Conservation (phyloP, 805 yeast species). For the Sugiyamaella smithiae region DNA sequence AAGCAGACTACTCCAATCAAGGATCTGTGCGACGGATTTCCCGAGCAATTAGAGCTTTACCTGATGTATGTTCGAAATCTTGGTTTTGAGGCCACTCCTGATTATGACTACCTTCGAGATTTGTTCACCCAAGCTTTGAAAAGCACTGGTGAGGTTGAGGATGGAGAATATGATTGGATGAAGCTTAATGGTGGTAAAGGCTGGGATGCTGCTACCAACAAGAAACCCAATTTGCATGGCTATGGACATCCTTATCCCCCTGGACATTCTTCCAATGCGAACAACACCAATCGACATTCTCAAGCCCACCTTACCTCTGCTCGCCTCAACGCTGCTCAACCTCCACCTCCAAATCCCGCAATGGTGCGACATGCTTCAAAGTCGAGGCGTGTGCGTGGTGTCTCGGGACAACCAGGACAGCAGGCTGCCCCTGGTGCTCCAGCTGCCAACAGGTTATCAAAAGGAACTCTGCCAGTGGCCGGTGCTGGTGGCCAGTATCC, state of each 20-base stretch:
- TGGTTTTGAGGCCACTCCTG: slow-evolving; percentile 91
- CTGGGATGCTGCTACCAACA: slow-evolving; percentile 87
- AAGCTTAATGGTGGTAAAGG: slow-evolving; percentile 91
- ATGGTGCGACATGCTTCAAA: slow-evolving; percentile 35
- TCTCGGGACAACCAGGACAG: slow-evolving; percentile 21
- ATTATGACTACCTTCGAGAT: slow-evolving; percentile 79
- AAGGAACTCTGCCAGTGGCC: slow-evolving; percentile 2
- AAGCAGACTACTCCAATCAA: slow-evolving; percentile 84
- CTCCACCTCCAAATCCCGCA: slow-evolving; percentile 36
- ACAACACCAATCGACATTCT: slow-evolving; percentile 21
- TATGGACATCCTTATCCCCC: slow-evolving; percentile 94
- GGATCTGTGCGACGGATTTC: slow-evolving; percentile 85
- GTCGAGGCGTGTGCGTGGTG: slow-evolving; percentile 29
- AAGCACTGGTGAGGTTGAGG: slow-evolving; percentile 66
- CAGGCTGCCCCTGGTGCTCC: slow-evolving; percentile 22
- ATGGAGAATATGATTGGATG: slow-evolving; percentile 98
- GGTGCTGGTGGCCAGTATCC: slow-evolving; percentile 19
- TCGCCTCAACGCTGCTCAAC: slow-evolving; percentile 43
- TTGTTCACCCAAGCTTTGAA: slow-evolving; percentile 76
- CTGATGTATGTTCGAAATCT: slow-evolving; percentile 83
- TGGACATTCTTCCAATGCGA: slow-evolving; percentile 24
- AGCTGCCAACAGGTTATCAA: slow-evolving; percentile 2
- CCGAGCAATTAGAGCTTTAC: slow-evolving; percentile 90
- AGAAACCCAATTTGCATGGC: slow-evolving; percentile 92
- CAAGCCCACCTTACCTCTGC: slow-evolving; percentile 34